phyloP scores from a whole-genome alignment of 2,329 filamentous ascomycete species.

The Pseudofabraea citricarpa region DNA sequence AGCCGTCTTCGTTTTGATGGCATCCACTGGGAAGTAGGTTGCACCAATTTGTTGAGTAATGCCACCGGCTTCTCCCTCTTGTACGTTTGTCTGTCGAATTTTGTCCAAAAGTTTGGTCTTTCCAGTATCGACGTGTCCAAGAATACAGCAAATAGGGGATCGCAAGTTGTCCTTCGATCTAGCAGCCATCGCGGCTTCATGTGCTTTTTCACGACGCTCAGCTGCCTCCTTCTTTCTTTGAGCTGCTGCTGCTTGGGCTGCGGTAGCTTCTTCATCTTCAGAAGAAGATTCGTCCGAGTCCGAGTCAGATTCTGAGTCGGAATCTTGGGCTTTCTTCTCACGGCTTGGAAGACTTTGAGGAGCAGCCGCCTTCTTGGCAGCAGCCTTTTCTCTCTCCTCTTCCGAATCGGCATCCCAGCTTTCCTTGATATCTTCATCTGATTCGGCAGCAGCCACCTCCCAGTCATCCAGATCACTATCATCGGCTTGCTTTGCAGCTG shows the following conservation, averaged over 20 bases:
- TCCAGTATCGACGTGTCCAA: constrained; percentile 98
- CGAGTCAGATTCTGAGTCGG: constrained; percentile 34
- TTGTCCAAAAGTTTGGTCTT: constrained; percentile 99
- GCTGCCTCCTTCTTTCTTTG: constrained; percentile 84
- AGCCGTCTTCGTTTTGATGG: constrained; percentile 84
- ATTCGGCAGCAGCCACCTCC: constrained; percentile 77
- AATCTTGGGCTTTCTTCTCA: constrained; percentile 23
- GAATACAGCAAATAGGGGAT: constrained; percentile 98
- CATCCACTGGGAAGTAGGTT: constrained; percentile 96
- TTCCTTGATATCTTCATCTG: constrained; percentile 78
- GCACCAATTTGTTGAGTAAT: constrained; percentile 99
- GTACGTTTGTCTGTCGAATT: constrained; percentile 96
- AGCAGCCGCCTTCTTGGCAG: constrained; percentile 21
- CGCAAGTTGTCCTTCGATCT: constrained; percentile 91
- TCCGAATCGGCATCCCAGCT: constrained; percentile 89
- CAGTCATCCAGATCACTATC: constrained; percentile 71
- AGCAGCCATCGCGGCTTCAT: constrained; percentile 86
- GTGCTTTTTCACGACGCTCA: constrained; percentile 80
- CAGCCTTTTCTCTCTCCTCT: constrained; percentile 51
- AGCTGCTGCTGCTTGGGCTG: constrained; percentile 65
- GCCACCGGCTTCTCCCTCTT: constrained; percentile 98
- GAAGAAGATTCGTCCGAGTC: constrained; percentile 53
- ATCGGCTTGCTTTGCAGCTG: constrained; percentile 47
- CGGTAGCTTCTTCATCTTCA: constrained; percentile 71
- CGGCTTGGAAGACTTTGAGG: constrained; percentile 17